Evolutionary conservation across 148 eudicot species (phyloP).

Genomic region (Rhododendron henanense): DNA sequence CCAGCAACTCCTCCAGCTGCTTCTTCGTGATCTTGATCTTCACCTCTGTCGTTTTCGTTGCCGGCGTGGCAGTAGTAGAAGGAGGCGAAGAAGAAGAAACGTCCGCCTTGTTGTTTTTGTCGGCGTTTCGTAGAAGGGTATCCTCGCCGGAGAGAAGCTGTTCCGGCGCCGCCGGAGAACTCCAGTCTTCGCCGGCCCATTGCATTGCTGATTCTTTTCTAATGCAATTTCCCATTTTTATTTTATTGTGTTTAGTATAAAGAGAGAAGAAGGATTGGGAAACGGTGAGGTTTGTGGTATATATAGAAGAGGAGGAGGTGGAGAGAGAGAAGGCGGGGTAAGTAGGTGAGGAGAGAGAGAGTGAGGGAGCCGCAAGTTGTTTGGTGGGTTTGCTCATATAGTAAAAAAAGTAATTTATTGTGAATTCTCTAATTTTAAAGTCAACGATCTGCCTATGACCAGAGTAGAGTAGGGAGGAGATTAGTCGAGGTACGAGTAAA

Average conservation of each 20-base stretch:
- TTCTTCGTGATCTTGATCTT: conserved; percentile 31
- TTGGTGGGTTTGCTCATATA: too few relatives aligned
- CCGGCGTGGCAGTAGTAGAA: neutral
- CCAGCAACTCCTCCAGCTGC: conserved; percentile 24
- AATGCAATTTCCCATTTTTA: conserved; percentile 22
- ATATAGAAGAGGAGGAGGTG: neutral
- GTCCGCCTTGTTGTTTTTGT: neutral
- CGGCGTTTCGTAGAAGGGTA: neutral
- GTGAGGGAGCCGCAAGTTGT: neutral
- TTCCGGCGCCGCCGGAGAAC: conserved; percentile 6
- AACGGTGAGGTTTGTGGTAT: neutral
- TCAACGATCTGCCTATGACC: too few relatives aligned
- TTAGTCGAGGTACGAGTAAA: too few relatives aligned
- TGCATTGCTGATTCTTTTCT: conserved; percentile 18
- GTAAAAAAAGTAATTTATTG: too few relatives aligned
- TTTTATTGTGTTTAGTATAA: neutral
- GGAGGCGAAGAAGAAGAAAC: neutral
- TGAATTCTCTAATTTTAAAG: too few relatives aligned
- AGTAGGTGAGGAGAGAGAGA: neutral
- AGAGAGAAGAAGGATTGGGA: neutral
- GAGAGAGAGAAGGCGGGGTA: neutral
- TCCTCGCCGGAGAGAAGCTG: neutral
- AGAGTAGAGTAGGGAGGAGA: too few relatives aligned
- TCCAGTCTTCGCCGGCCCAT: conserved; percentile 36
- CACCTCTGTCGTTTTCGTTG: conserved; percentile 1